Evolutionary conservation across 495 filamentous ascomycete species (phyloP), one percentile per base, ranked within the genome.

Genomic region (Penicillium robsamsonii): DNA sequence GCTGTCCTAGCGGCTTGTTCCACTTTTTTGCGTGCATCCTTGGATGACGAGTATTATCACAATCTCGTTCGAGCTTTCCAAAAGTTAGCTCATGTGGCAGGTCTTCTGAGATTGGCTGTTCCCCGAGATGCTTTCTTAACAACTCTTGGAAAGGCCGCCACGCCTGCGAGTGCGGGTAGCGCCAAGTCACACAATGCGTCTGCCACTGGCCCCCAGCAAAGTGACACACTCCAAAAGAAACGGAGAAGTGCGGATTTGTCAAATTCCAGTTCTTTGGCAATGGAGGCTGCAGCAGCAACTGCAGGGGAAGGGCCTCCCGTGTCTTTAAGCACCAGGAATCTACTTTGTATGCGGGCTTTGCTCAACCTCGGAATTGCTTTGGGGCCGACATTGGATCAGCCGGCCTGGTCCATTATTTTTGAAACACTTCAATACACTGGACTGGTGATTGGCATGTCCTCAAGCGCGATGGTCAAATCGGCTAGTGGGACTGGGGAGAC

Each of bases 31-130:
- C 92, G 92, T 67, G 91, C 95, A 18, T 84, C 91, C 0, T 72
- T 98, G 10, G 94, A 97, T 63, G 86, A 90, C n/a, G 93, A 96
- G 40, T 96, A 92, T 57, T 97, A 96, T 58, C 92, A 96, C 59
- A 85, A 85, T 24, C 80, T 98, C 2, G 92, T 98, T n/a, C 82
- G 93, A 46, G 88, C 92, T 0, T 93, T 97, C 61, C 94, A 98
- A 64, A 96, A 96, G 62, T 87, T 98, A 65, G 88, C 95, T 1
- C 94, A 98, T 67, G 94, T 97, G 8, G 91, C 94, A 20, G 94
- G 94, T 13, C 77, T 98, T 52, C 76, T 98, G 18, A 82, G 89
- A 49, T 81, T 97, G 18, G 76, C 80, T 24, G 96, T 94, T 2
- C 90, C 94, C 11, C 78, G 95, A 52, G 94, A 98, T 79, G 93